Percentiles rank a stretch among this genome's conserved stretches.
These are phyloP conservation scores for Tylopilus sp. DNA, from an alignment of 768 basidiomycete genomes.

Conservation along the genomic window DNA sequence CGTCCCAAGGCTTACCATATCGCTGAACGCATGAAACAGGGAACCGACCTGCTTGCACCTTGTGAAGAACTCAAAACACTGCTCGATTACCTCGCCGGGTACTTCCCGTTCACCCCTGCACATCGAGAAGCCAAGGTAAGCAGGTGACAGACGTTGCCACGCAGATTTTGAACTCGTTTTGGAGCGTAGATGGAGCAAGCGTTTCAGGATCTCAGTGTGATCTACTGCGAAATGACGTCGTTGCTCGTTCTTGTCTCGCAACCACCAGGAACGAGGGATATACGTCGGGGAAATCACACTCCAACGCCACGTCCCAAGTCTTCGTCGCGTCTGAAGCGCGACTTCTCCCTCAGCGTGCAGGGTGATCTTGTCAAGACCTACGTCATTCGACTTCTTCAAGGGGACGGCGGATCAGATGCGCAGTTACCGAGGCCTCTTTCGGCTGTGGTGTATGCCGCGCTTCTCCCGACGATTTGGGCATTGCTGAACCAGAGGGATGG, in stretches of 20 bases:
- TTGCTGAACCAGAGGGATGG: conserved; percentile 51
- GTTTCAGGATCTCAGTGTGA: conserved; percentile 69
- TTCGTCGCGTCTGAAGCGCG: conserved; percentile 15
- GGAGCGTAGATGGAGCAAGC: conserved; percentile 54
- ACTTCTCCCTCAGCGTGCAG: conserved; percentile 35
- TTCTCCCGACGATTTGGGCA: conserved; percentile 79
- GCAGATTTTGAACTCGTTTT: conserved; percentile 4
- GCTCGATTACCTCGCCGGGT: conserved; percentile 70
- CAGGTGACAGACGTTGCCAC: not conserved
- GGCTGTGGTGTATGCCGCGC: conserved; percentile 54
- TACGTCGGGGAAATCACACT: conserved; percentile 8
- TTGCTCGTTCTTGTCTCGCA: conserved; percentile 46
- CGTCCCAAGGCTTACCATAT: not conserved
- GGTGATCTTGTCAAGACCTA: conserved; percentile 56
- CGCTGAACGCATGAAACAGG: conserved; percentile 20
- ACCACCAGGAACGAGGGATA: conserved; percentile 9
- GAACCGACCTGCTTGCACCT: conserved; percentile 20
- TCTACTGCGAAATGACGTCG: conserved; percentile 75
- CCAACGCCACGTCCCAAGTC: conserved; percentile 13
- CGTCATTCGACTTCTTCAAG: conserved; percentile 54
- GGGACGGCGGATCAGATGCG: conserved; percentile 39
- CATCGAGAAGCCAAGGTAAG: conserved; percentile 56
- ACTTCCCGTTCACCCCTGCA: conserved; percentile 74
- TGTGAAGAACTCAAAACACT: conserved; percentile 54
- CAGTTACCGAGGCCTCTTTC: conserved; percentile 53